Evolutionary conservation across 169 alveolate species (phyloP).

Genomic region (Plasmodium reichenowi): DNA sequence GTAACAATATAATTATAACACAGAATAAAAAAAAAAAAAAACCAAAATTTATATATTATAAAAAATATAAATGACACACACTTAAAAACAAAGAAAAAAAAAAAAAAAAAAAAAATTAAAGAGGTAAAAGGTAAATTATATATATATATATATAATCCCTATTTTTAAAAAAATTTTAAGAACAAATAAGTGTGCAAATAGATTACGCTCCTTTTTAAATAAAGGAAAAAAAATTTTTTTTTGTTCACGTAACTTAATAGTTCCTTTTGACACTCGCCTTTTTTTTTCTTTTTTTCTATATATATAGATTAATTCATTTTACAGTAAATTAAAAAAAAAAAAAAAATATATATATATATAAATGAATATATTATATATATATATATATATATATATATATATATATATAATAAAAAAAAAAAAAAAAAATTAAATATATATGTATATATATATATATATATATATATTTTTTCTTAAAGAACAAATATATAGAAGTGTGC

Average conservation of each 20-base stretch:
- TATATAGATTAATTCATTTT: background rate
- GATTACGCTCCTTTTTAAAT: conserved; percentile 25
- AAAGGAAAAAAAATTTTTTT: background rate
- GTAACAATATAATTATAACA: conserved; percentile 1
- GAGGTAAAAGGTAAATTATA: background rate
- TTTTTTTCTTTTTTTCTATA: background rate
- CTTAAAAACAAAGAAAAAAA: conserved; percentile 14
- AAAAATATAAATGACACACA: conserved; percentile 19
- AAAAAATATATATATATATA: background rate
- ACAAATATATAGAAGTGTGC: conserved; percentile 45
- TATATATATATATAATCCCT: background rate
- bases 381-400: background rate
- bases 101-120: conserved; percentile 12
- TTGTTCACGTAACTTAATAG: conserved; percentile 22
- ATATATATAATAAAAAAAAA: background rate
- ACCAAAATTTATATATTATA: background rate
- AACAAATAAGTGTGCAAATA: conserved; percentile 59
- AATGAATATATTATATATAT: background rate
- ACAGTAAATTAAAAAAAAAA: background rate
- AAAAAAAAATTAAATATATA: background rate
- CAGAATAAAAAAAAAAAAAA: conserved; percentile 1
- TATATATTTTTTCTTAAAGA: background rate
- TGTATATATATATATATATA: too few species aligned
- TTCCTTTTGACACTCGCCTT: conserved; percentile 23
- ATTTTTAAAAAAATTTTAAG: conserved; percentile 6